These are phyloP conservation scores for Aspergillus melleus DNA, from an alignment of 2,329 filamentous ascomycete species.

Conservation along the genomic window DNA sequence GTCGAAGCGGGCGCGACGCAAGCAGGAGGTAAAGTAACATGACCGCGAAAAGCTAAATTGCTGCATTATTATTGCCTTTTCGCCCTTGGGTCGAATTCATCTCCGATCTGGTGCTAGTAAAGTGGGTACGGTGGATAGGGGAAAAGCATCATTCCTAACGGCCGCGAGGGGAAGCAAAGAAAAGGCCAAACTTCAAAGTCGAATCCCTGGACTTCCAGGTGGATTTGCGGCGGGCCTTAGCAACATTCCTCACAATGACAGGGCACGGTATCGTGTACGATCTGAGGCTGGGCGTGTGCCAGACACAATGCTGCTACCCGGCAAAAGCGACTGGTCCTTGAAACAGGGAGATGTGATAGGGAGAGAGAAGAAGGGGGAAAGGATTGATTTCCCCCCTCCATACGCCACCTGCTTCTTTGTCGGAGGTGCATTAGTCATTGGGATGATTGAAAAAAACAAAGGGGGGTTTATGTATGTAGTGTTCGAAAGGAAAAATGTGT, in stretches of 20 bases:
- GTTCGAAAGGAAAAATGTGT: background rate
- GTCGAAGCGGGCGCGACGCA: too few species aligned
- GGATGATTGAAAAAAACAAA: background rate
- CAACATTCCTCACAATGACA: constrained; percentile 14
- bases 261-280: constrained; percentile 13
- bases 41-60: too few species aligned
- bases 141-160: constrained; percentile 3
- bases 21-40: too few species aligned
- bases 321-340: background rate
- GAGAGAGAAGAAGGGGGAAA: constrained; percentile 1
- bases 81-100: background rate
- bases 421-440: background rate
- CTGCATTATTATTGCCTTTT: background rate
- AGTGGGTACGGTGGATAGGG: background rate
- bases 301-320: constrained; percentile 12
- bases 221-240: constrained; percentile 6
- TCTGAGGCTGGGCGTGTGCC: constrained; percentile 10
- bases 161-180: background rate
- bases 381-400: background rate
- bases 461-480: background rate
- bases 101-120: background rate
- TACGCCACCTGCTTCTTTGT: constrained; percentile 5
- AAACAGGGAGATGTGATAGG: constrained; percentile 10
- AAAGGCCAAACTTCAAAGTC: background rate
- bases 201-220: background rate